Evolutionary conservation across 2,329 filamentous ascomycete genomes (phyloP).

Genomic region (Colletotrichum limetticola): DNA sequence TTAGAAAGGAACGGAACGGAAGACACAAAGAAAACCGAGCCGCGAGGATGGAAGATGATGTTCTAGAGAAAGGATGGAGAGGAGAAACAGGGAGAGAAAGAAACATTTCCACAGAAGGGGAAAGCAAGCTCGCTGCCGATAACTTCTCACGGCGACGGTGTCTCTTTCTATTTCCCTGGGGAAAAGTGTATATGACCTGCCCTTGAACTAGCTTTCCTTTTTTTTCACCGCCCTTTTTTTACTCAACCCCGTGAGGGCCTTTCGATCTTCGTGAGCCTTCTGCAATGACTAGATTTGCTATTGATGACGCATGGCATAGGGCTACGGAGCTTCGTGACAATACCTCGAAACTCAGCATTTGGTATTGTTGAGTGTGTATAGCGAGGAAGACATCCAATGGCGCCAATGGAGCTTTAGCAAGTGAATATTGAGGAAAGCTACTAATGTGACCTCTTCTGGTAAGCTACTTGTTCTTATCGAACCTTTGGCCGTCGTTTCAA

Average conservation of each 20-base stretch:
- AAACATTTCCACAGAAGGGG: constrained; percentile 4
- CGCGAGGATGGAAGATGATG: constrained; percentile 14
- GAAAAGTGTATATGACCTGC: constrained; percentile 45
- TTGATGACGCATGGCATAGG: constrained; percentile 7
- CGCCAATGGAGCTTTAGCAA: neutral
- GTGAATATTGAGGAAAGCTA: neutral
- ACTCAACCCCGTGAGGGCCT: constrained; percentile 35
- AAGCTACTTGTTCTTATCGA: neutral
- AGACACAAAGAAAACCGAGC: constrained; percentile 19
- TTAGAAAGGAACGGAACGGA: constrained; percentile 28
- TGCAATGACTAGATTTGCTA: constrained; percentile 33
- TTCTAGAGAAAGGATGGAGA: neutral
- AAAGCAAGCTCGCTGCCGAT: constrained; percentile 25
- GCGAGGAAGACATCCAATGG: neutral
- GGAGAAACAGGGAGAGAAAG: constrained; percentile 17
- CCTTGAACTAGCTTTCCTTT: constrained; percentile 40
- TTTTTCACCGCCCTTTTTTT: constrained; percentile 38
- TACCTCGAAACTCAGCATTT: neutral
- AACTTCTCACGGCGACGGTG: neutral
- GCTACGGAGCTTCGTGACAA: neutral
- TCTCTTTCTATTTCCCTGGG: neutral
- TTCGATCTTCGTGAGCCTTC: constrained; percentile 19
- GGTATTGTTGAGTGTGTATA: neutral
- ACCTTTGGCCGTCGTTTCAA: neutral
- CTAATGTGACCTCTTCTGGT: neutral